Evolutionary conservation across 306 rosid species (phyloP).

Genomic region (Quercus mongolica): DNA sequence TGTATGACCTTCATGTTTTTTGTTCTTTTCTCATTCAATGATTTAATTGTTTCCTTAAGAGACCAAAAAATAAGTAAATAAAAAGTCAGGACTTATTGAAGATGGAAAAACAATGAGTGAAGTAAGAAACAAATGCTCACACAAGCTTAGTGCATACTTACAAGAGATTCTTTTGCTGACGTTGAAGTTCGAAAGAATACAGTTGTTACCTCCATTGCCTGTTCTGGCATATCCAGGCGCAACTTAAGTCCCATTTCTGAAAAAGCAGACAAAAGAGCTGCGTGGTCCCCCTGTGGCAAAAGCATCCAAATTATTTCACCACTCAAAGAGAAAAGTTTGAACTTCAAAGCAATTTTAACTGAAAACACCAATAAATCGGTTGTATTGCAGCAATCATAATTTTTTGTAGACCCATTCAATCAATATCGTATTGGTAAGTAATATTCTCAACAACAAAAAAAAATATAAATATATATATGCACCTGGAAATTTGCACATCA

Average conservation of each 20-base stretch:
- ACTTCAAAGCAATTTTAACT: neutral
- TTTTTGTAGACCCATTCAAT: neutral
- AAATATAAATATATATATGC: neutral
- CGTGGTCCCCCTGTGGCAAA: conserved; percentile 82
- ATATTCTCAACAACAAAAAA: neutral
- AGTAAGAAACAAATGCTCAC: conserved; percentile 11
- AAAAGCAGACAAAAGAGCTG: conserved; percentile 91
- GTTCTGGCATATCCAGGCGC: conserved; percentile 92
- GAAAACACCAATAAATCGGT: neutral
- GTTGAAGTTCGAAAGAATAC: conserved; percentile 80
- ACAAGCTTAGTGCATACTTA: conserved; percentile 35
- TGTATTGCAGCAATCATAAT: neutral
- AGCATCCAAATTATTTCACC: conserved; percentile 10
- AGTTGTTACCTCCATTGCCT: conserved; percentile 80
- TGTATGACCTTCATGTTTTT: conserved; percentile 82
- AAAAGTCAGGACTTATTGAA: conserved; percentile 16
- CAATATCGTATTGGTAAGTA: neutral
- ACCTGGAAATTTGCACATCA: neutral
- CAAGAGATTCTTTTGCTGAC: conserved; percentile 66
- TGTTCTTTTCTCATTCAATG: conserved; percentile 63
- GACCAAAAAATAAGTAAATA: conserved; percentile 21
- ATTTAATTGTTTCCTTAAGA: conserved; percentile 64
- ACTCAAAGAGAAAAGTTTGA: conserved; percentile 9
- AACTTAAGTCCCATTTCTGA: conserved; percentile 97
- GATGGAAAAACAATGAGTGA: conserved; percentile 7